Conservation (phyloP, 768 basidiomycete genomes). For the Collybia sp. region DNA sequence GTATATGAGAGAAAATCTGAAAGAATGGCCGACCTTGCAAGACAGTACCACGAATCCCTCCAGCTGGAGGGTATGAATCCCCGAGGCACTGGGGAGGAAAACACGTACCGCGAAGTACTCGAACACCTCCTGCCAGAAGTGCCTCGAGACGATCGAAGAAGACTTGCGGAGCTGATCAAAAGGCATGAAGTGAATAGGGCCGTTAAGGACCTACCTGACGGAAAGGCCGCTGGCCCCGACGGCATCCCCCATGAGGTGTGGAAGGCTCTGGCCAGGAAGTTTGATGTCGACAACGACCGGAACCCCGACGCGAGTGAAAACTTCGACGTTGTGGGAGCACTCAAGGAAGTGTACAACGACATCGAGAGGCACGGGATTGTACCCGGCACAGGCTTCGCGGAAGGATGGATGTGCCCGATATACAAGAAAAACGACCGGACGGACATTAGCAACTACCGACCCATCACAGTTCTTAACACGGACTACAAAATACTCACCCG, state of each 20-base stretch:
- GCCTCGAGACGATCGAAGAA: background rate
- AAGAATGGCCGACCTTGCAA: slow-evolving; percentile 4
- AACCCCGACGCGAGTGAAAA: background rate
- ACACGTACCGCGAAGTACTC: background rate
- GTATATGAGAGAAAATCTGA: background rate
- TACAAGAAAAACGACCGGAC: slow-evolving; percentile 33
- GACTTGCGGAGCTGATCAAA: background rate
- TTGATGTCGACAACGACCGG: slow-evolving; percentile 1
- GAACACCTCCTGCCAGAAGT: background rate
- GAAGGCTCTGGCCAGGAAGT: slow-evolving; percentile 10
- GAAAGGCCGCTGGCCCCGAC: slow-evolving; percentile 13
- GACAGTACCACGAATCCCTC: slow-evolving; percentile 5
- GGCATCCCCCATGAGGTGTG: slow-evolving; percentile 19
- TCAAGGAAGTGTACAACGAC: slow-evolving; percentile 16
- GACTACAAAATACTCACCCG: slow-evolving; percentile 32
- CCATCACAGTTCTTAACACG: slow-evolving; percentile 30
- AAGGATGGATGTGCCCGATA: slow-evolving; percentile 34
- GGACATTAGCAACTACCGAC: slow-evolving; percentile 28
- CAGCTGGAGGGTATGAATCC: background rate
- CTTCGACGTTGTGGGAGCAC: slow-evolving; percentile 9
- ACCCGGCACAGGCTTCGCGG: slow-evolving; percentile 9
- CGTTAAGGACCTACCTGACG: slow-evolving; percentile 5
- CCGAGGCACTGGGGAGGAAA: background rate
- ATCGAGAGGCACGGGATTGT: slow-evolving; percentile 19
- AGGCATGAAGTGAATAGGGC: slow-evolving; percentile 3